Percentiles rank a stretch among this genome's conserved stretches.
Conservation (phyloP, 495 filamentous ascomycete genomes). For the Cairneyella variabilis region DNA sequence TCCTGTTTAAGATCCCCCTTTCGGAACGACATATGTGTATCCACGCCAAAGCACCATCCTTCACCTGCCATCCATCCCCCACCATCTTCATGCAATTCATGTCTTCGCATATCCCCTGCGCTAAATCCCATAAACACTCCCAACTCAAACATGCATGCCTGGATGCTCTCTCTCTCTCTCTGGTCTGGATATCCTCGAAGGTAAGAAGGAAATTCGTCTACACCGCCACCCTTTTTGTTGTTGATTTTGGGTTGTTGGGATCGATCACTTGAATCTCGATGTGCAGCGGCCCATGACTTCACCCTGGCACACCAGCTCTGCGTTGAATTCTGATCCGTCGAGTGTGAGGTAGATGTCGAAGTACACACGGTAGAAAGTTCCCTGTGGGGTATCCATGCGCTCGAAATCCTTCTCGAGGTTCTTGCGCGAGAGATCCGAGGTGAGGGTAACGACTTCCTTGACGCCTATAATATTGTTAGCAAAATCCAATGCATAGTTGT, state of each 20-base stretch:
- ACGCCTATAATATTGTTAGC: constrained; percentile 63
- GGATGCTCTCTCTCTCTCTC: no score
- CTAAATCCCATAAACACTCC: no score
- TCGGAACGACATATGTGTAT: constrained; percentile 3
- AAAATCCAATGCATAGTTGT: neutral
- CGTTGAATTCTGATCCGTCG: constrained; percentile 96
- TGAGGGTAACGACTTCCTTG: constrained; percentile 98
- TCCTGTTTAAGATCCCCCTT: constrained; percentile 14
- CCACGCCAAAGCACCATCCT: constrained; percentile 1
- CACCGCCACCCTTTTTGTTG: constrained; percentile 2
- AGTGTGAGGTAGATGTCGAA: constrained; percentile 86
- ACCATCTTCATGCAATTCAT: no score
- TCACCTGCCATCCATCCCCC: neutral
- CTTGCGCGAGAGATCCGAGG: constrained; percentile 93
- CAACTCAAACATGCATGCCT: no score
- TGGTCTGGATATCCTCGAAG: no score
- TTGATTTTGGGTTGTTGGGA: neutral
- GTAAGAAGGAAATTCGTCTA: constrained; percentile 25
- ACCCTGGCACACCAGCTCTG: constrained; percentile 96
- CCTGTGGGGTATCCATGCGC: constrained; percentile 98
- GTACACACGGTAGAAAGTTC: constrained; percentile 91
- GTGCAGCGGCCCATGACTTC: constrained; percentile 98
- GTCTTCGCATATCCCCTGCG: no score
- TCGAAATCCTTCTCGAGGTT: constrained; percentile 99
- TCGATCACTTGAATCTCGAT: constrained; percentile 65